Base-by-base conservation (phyloP, 75 land plant genomes). In the Cryptomeria japonica region DNA sequence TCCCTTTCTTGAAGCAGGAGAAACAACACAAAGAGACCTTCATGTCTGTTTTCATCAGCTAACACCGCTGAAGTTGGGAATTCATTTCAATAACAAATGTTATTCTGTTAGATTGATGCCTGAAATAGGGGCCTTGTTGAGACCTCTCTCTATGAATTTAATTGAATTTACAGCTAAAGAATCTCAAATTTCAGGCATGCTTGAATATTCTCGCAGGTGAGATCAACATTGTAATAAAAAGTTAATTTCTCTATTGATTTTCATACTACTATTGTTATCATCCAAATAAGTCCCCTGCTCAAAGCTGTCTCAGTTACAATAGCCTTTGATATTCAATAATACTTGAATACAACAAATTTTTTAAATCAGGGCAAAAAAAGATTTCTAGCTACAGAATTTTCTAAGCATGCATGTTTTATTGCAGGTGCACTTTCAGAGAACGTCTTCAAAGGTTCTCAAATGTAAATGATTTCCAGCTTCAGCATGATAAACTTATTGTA, bases 71-170 rank as follows among this genome's bases (percentile, higher is more conserved):
- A 97, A 97, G 91, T 89, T 98, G 83, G 85, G 85, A 19, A 86
- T 98, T 15, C 80, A 36, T 42, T 93, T 93, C 86, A 92, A 92
- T 88, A 93, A 89, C 46, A 93, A 92, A 87, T 90, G 86, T 31
- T 88, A 85, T 83, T 89, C 91, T 85, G 94, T 92, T 25, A 98
- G 93, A 88, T 78, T 98, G 80, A 85, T 91, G 87, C 99, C 98
- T 49, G 97, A 97, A 77, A 91, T 96, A 87, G 99, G 98, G 19
- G 95, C 95, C 75, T 96, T 98, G 87, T 78, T 98, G 41, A 90
- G 92, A 80, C 97, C 99, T 76, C 90, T 93, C 14, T 86, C 90
- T 19, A 88, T 97, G 91, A 93, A 87, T 85, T n/a, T 88, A 77
- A 85, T 92, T 37, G 89, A 80, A 38, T 98, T 98, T 89, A 51